Evolutionary conservation across 1,139 yeast species (phyloP).

Genomic region (Taiozyma sp.): DNA sequence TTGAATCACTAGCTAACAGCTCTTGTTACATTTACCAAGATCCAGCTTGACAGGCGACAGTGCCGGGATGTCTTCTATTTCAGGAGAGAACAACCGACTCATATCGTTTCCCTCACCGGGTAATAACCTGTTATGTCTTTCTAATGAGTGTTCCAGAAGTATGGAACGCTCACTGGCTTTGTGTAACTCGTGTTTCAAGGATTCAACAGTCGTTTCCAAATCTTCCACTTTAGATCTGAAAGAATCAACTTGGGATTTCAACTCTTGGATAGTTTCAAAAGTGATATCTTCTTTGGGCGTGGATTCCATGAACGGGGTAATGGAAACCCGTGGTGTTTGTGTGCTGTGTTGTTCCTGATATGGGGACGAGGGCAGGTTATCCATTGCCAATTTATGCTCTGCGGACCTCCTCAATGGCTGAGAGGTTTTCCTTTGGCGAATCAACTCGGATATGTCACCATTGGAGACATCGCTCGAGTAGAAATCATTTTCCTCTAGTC

Average conservation of each 20-base stretch:
- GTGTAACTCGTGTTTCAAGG: slow-evolving; percentile 15
- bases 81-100: neutral
- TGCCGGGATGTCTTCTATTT: slow-evolving; percentile 3
- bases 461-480: neutral
- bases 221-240: slow-evolving; percentile 9
- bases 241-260: slow-evolving; percentile 4
- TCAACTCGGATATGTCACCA: slow-evolving; percentile 1
- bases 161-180: slow-evolving; percentile 16
- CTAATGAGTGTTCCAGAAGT: slow-evolving; percentile 11
- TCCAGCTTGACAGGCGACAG: slow-evolving; percentile 22
- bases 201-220: slow-evolving; percentile 18
- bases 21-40: slow-evolving; percentile 6
- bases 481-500: slow-evolving; percentile 1
- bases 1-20: neutral
- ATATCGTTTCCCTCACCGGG: slow-evolving; percentile 10
- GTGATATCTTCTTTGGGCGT: slow-evolving; percentile 2
- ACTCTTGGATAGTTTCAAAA: slow-evolving; percentile 7
- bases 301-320: neutral
- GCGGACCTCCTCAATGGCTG: neutral
- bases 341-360: neutral
- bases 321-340: slow-evolving; percentile 12
- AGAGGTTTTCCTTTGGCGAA: neutral
- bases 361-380: neutral
- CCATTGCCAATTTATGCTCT: neutral
- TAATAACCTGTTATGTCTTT: slow-evolving; percentile 6